phyloP scores from a whole-genome alignment of 1,139 yeast species.

The Debaryomyces udenii region DNA sequence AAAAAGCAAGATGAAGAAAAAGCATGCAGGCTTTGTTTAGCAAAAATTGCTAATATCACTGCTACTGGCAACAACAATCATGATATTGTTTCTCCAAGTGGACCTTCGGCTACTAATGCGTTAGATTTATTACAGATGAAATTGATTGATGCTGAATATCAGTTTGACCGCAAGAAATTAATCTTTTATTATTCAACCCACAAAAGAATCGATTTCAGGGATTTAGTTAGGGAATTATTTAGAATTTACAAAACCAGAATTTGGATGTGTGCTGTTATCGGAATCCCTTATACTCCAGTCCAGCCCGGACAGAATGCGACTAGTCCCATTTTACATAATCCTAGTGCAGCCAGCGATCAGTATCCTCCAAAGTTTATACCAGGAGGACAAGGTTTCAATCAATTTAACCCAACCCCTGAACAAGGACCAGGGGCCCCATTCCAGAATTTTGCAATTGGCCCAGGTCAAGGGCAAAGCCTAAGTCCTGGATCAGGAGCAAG shows the following conservation, averaged over 20 bases:
- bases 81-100: constrained; percentile 11
- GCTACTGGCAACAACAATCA: neutral
- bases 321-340: constrained; percentile 6
- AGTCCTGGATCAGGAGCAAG: constrained; percentile 2
- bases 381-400: constrained; percentile 5
- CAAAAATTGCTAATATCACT: constrained; percentile 54
- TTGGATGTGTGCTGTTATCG: constrained; percentile 90
- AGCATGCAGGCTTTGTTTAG: constrained; percentile 63
- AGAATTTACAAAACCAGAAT: constrained; percentile 93
- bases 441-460: constrained; percentile 1
- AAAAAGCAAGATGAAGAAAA: constrained; percentile 73
- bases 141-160: constrained; percentile 83
- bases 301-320: neutral
- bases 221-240: constrained; percentile 87
- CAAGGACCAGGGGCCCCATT: neutral
- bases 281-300: constrained; percentile 28
- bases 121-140: constrained; percentile 39
- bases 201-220: constrained; percentile 89
- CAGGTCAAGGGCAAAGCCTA: constrained; percentile 1
- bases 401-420: constrained; percentile 1
- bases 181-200: constrained; percentile 81
- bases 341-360: neutral
- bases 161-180: constrained; percentile 91
- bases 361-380: neutral
- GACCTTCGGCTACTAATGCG: constrained; percentile 17